Percentiles rank a stretch among this genome's conserved stretches.
phyloP scores from a whole-genome alignment of 2,329 filamentous ascomycete species.

The Alternaria panax region DNA sequence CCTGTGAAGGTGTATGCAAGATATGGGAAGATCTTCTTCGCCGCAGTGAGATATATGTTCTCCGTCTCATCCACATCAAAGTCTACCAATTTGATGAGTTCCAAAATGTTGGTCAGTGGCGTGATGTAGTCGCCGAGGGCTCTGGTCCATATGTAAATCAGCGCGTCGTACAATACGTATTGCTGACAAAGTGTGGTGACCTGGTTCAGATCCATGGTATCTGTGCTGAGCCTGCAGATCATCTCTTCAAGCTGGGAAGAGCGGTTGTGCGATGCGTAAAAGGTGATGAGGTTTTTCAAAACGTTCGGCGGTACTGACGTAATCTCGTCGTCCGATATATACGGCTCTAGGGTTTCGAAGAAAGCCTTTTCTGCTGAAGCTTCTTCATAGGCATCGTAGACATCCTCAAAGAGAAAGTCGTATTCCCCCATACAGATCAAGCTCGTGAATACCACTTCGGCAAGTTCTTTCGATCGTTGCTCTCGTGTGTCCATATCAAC shows the following conservation, averaged over 20 bases:
- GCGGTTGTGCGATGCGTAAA: slow-evolving; percentile 79
- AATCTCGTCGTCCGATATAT: slow-evolving; percentile 81
- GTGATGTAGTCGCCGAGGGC: slow-evolving; percentile 89
- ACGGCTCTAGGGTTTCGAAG: slow-evolving; percentile 85
- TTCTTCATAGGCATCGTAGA: slow-evolving; percentile 90
- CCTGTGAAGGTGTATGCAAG: slow-evolving; percentile 90
- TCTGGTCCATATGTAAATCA: slow-evolving; percentile 97
- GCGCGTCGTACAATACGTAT: slow-evolving; percentile 89
- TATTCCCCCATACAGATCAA: slow-evolving; percentile 78
- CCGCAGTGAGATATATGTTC: slow-evolving; percentile 71
- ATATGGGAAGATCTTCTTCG: slow-evolving; percentile 92
- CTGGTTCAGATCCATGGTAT: slow-evolving; percentile 92
- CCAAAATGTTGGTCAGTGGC: slow-evolving; percentile 82
- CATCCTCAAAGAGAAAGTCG: slow-evolving; percentile 88
- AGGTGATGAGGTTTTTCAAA: slow-evolving; percentile 82
- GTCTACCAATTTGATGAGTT: slow-evolving; percentile 65
- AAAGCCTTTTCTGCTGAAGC: slow-evolving; percentile 76
- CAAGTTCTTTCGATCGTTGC: slow-evolving; percentile 75
- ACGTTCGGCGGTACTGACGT: slow-evolving; percentile 79
- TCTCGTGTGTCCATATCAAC: slow-evolving; percentile 60
- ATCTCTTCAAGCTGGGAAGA: slow-evolving; percentile 88
- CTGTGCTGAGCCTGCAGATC: slow-evolving; percentile 89
- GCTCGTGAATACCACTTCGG: slow-evolving; percentile 82
- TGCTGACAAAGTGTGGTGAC: slow-evolving; percentile 90
- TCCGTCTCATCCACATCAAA: slow-evolving; percentile 65